Percentiles rank a stretch among this genome's conserved stretches.
Conservation (phyloP, 148 eudicot genomes). For the Suaeda aralocaspica region DNA sequence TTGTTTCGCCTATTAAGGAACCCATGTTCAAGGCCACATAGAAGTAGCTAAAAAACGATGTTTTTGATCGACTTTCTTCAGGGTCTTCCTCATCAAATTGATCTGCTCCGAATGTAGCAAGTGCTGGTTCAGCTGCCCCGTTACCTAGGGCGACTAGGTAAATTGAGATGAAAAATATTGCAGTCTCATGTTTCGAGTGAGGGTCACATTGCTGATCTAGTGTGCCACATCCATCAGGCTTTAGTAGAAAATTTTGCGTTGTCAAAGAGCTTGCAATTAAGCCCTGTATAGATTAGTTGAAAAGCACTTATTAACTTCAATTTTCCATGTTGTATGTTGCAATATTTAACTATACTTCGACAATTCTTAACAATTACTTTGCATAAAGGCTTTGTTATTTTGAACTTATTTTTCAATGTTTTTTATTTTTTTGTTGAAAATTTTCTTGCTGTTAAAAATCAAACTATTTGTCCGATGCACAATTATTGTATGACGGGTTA, state of each 20-base stretch:
- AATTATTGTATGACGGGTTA: neutral
- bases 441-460: too few relatives aligned
- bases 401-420: too few relatives aligned
- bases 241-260: constrained; percentile 36
- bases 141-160: constrained; percentile 51
- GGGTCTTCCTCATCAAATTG: constrained; percentile 53
- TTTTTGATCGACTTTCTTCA: constrained; percentile 32
- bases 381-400: too few relatives aligned
- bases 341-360: neutral
- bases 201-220: constrained; percentile 40
- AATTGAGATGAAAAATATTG: constrained; percentile 44
- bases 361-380: too few relatives aligned
- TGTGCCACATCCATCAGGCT: constrained; percentile 52
- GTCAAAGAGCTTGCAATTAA: constrained; percentile 38
- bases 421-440: too few relatives aligned
- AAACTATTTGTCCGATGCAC: too few relatives aligned
- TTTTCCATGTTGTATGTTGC: neutral
- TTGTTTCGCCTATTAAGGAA: constrained; percentile 49
- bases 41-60: constrained; percentile 50
- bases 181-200: constrained; percentile 34
- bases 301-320: neutral
- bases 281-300: constrained; percentile 33
- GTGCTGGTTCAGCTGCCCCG: constrained; percentile 45
- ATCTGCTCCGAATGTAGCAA: constrained; percentile 54
- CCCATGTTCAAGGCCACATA: constrained; percentile 50